phyloP scores from a whole-genome alignment of 345 rosid species.

The Aurinia saxatilis region DNA sequence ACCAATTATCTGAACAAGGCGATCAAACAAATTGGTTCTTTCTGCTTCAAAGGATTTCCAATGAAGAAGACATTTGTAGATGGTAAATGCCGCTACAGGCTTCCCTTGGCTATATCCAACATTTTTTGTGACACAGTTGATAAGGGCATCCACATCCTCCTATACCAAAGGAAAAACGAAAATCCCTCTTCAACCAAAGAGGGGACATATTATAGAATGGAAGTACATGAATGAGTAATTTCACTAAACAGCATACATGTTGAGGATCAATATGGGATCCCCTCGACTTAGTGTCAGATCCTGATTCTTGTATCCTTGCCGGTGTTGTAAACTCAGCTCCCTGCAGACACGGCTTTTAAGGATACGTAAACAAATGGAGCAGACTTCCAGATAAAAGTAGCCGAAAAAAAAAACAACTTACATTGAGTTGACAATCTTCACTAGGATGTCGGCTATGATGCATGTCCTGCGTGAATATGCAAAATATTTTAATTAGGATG shows the following conservation, averaged over 20 bases:
- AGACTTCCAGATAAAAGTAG: neutral
- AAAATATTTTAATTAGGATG: neutral
- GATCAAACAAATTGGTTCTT: conserved; percentile 88
- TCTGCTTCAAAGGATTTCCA: conserved; percentile 99
- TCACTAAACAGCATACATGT: conserved; percentile 47
- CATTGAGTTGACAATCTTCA: conserved; percentile 48
- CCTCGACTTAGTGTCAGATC: conserved; percentile 63
- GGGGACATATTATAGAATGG: neutral
- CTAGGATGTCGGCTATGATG: conserved; percentile 58
- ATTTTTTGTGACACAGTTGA: conserved; percentile 64
- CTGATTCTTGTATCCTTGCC: conserved; percentile 44
- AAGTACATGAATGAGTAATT: neutral
- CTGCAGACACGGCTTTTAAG: conserved; percentile 34
- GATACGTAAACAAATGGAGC: neutral
- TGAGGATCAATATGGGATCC: conserved; percentile 64
- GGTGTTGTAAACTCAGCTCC: conserved; percentile 65
- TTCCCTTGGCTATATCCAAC: conserved; percentile 86
- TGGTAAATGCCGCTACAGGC: conserved; percentile 88
- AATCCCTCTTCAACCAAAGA: conserved; percentile 12
- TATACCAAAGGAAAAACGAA: conserved; percentile 32
- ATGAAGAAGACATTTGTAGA: conserved; percentile 86
- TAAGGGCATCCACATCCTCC: conserved; percentile 85
- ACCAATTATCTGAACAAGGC: conserved; percentile 98
- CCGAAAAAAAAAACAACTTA: conserved; percentile 24
- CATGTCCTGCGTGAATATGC: conserved; percentile 39